phyloP scores from a whole-genome alignment of 208 protist species.

The Trypanosoma conorhini region DNA sequence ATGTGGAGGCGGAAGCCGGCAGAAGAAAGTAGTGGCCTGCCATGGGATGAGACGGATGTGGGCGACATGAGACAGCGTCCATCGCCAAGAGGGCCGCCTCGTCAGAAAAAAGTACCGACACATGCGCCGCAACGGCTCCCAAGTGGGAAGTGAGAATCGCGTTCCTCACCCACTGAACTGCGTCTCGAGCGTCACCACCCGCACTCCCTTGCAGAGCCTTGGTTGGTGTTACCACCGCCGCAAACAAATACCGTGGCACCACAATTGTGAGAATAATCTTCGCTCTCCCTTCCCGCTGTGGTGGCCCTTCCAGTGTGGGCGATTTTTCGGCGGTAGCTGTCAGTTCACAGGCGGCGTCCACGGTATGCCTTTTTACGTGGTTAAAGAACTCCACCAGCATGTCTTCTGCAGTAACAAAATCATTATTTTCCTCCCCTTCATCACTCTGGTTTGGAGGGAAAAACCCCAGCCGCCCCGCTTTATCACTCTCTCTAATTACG shows the following conservation, averaged over 20 bases:
- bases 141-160: constrained; percentile 71
- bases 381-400: constrained; percentile 83
- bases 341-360: constrained; percentile 78
- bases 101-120: constrained; percentile 71
- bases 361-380: constrained; percentile 77
- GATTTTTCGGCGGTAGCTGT: constrained; percentile 16
- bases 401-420: constrained; percentile 66
- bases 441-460: constrained; percentile 16
- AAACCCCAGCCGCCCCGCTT: constrained; percentile 42
- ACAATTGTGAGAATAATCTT: constrained; percentile 74
- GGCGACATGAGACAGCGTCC: constrained; percentile 34
- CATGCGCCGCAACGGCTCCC: constrained; percentile 40
- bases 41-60: constrained; percentile 32
- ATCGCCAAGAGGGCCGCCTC: constrained; percentile 65
- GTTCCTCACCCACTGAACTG: constrained; percentile 61
- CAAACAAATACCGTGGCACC: constrained; percentile 76
- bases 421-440: constrained; percentile 17
- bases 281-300: constrained; percentile 1
- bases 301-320: constrained; percentile 8
- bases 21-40: constrained; percentile 38
- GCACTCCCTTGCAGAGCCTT: neutral
- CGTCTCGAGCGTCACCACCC: neutral
- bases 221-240: constrained; percentile 11
- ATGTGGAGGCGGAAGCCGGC: constrained; percentile 24
- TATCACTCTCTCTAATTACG: constrained; percentile 9